phyloP scores from a whole-genome alignment of 768 basidiomycete species.

The Boletus vinaceobasis region DNA sequence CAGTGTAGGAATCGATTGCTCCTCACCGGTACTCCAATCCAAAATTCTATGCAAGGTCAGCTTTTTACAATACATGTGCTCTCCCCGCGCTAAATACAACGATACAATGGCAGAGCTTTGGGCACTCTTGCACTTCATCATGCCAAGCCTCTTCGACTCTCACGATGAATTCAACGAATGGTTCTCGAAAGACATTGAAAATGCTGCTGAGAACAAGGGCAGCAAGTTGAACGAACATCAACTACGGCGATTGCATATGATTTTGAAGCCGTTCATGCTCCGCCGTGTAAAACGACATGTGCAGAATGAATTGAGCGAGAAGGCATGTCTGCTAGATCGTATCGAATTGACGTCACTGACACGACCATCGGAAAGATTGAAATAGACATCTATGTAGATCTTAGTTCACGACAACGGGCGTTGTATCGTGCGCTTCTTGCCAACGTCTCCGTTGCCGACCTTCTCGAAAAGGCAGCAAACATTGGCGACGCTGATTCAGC shows the following conservation, averaged over 20 bases:
- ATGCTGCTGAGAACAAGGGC: conserved; percentile 86
- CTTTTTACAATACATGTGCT: background rate
- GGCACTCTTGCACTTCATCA: conserved; percentile 98
- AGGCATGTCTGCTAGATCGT: conserved; percentile 48
- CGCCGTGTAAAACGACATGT: conserved; percentile 96
- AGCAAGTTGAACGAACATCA: conserved; percentile 94
- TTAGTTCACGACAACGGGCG: conserved; percentile 87
- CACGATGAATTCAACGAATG: conserved; percentile 99
- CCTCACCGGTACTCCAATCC: conserved; percentile 96
- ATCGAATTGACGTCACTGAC: conserved; percentile 77
- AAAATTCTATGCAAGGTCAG: conserved; percentile 98
- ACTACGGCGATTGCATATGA: conserved; percentile 93
- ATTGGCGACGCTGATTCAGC: conserved; percentile 90
- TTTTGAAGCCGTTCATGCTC: conserved; percentile 98
- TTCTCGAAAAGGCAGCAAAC: conserved; percentile 89
- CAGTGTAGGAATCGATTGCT: conserved; percentile 94
- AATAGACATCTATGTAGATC: conserved; percentile 89
- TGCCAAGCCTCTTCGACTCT: conserved; percentile 98
- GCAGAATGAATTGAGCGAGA: conserved; percentile 99
- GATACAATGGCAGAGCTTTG: conserved; percentile 68
- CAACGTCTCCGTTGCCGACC: conserved; percentile 92
- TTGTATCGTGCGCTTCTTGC: conserved; percentile 88
- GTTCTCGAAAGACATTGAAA: conserved; percentile 99
- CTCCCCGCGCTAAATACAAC: conserved; percentile 3
- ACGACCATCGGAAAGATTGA: conserved; percentile 86